Percentiles rank a stretch among this genome's conserved stretches.
These are phyloP conservation scores for Trichoderma endophyticum DNA, from an alignment of 2,329 filamentous ascomycete genomes.

Conservation along the genomic window DNA sequence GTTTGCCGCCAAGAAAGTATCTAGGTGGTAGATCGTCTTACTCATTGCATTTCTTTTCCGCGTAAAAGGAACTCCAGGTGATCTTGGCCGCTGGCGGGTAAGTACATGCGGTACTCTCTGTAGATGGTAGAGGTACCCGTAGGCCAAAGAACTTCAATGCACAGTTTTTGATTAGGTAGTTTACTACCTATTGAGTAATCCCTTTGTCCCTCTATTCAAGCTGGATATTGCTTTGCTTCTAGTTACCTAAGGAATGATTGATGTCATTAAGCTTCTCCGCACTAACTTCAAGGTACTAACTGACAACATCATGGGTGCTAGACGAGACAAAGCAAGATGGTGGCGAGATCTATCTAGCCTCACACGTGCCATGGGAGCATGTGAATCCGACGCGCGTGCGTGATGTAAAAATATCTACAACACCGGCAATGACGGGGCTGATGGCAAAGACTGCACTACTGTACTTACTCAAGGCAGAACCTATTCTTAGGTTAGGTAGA, in stretches of 20 bases:
- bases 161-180: not conserved
- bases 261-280: not conserved
- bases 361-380: not conserved
- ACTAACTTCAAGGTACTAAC: not conserved
- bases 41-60: not conserved
- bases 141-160: not conserved
- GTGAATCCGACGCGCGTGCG: not conserved
- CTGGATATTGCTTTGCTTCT: not conserved
- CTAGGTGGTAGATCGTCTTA: not conserved
- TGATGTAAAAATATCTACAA: not conserved
- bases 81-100: not conserved
- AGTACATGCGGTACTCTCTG: not conserved
- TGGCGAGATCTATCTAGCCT: not conserved
- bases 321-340: not conserved
- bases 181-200: not conserved
- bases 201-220: not conserved
- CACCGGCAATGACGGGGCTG: not conserved
- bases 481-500: not conserved
- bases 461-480: not conserved
- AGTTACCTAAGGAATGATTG: not conserved
- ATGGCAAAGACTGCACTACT: not conserved
- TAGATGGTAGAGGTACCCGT: not conserved
- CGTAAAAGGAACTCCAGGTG: not conserved
- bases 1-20: not conserved
- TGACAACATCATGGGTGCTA: not conserved